Percentiles rank a stretch among this genome's conserved stretches.
Evolutionary conservation across 225 moss, liverwort and hornwort species (phyloP).

Genomic region (Marchantia paleacea): DNA sequence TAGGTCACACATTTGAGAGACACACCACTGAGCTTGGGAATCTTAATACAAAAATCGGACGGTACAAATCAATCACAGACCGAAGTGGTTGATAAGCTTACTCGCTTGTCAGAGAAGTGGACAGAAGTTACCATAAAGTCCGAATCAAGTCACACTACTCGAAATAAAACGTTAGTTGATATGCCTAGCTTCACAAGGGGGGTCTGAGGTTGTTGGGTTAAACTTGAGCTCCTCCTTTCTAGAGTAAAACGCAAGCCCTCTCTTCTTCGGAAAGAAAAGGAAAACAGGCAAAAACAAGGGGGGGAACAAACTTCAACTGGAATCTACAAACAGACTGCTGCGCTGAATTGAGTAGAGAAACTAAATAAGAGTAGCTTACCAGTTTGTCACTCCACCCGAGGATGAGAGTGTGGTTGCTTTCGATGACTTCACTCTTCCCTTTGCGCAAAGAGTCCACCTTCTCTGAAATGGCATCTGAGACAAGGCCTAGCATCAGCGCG

Average conservation of each 20-base stretch:
- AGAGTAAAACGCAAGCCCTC: neutral
- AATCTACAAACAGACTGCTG: neutral
- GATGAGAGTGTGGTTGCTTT: conserved; percentile 61
- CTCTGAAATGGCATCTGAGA: conserved; percentile 61
- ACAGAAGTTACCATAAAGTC: neutral
- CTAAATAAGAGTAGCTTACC: conserved; percentile 21
- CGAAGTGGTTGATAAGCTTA: conserved; percentile 1
- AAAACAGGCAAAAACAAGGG: neutral
- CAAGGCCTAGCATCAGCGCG: conserved; percentile 58
- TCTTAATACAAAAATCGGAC: neutral
- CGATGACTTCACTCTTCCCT: conserved; percentile 61
- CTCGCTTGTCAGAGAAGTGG: neutral
- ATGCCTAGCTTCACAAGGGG: neutral
- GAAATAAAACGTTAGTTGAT: too few relatives aligned
- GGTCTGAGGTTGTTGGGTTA: neutral
- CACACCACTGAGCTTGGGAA: neutral
- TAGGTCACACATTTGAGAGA: conserved; percentile 21
- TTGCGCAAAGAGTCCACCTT: conserved; percentile 56
- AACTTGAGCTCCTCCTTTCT: neutral
- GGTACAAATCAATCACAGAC: neutral
- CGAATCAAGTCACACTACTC: neutral
- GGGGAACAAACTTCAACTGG: neutral
- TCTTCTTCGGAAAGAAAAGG: neutral
- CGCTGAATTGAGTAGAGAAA: neutral
- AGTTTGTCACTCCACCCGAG: conserved; percentile 81